Evolutionary conservation across 2,329 filamentous ascomycete genomes (phyloP), one percentile per base, ranked within the genome.

Genomic region (Fusarium stilboides): DNA sequence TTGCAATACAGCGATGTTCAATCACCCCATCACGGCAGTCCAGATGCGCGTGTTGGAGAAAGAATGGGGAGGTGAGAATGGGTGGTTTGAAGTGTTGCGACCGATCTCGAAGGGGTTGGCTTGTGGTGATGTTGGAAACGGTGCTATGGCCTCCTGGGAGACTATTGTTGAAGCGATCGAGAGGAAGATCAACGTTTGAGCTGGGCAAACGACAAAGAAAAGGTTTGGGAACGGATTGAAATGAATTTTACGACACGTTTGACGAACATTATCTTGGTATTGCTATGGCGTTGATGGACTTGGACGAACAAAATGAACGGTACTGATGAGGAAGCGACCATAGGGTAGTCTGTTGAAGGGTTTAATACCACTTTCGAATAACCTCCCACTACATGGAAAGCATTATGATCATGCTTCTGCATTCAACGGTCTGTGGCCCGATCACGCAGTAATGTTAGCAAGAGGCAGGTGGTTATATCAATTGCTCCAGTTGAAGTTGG

Each of bases 1-100:
- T 31, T 97, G 97, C 93, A 97, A 98, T 78, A 94, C 89, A 24
- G 89, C 91, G 6, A 97, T 97, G 94, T 97, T 92, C 91, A 84
- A 85, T 57, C 94, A 98, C 77, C 94, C 94, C 3, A 83, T 97
- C 45, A 97, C 94, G 1, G 85, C 81, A 50, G 88, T 87, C 67
- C 93, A 97, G 68, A 80, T 97, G 37, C 81, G 81, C 40, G 82
- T 92, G 0, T 81, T 98, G 46, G 86, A 90, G 67, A 86, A 91
- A 47, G 92, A 94, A 60, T 97, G 94, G 94, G 91, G 90, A 8
- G 81, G 79, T 3, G 70, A 78, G 20, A 76, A 77, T 22, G 76
- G 80, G 44, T 82, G 79, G 79, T 82, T 96, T 69, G 89, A 93
- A 74, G 88, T 97, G 19, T 76, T 97, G 65, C 80, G 83, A 52